Evolutionary conservation across 2,329 filamentous ascomycete species (phyloP).

Genomic region (Mycocentrospora acerina): DNA sequence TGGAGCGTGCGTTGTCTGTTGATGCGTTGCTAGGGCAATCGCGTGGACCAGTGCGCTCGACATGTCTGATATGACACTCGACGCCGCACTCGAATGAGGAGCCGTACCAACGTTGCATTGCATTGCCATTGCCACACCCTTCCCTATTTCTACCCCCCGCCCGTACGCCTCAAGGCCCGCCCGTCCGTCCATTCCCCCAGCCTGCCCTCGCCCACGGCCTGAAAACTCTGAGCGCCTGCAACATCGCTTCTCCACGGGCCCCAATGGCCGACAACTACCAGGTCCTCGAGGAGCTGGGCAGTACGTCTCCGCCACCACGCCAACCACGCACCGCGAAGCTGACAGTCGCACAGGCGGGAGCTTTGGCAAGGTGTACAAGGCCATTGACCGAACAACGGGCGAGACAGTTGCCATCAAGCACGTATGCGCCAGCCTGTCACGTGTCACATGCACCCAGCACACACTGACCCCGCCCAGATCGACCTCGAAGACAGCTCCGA

Average conservation of each 20-base stretch:
- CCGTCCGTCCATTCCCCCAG: constrained; percentile 19
- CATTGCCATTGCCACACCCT: constrained; percentile 13
- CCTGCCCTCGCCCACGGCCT: constrained; percentile 20
- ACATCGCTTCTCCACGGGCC: constrained; percentile 17
- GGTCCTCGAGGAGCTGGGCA: constrained; percentile 92
- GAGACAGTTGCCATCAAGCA: constrained; percentile 97
- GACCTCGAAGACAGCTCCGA: constrained; percentile 98
- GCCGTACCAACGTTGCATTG: constrained; percentile 3
- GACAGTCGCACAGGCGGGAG: constrained; percentile 68
- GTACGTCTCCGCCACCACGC: constrained; percentile 56
- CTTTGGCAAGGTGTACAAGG: constrained; percentile 96
- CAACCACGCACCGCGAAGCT: constrained; percentile 12
- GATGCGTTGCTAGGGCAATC: constrained; percentile 30
- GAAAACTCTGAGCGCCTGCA: constrained; percentile 14
- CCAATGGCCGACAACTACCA: constrained; percentile 84
- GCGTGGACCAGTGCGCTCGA: constrained; percentile 14
- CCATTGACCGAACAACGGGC: constrained; percentile 85
- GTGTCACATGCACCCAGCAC: constrained; percentile 1
- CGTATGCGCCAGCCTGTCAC: constrained; percentile 55
- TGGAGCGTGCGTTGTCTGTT: constrained; percentile 33
- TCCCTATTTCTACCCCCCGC: constrained; percentile 33
- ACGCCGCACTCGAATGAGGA: constrained; percentile 3
- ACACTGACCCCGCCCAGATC: constrained; percentile 61
- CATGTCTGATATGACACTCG: constrained; percentile 18
- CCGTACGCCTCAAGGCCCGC: constrained; percentile 22